Evolutionary conservation across 1,139 yeast species (phyloP).

Genomic region (Candida dubliniensis): DNA sequence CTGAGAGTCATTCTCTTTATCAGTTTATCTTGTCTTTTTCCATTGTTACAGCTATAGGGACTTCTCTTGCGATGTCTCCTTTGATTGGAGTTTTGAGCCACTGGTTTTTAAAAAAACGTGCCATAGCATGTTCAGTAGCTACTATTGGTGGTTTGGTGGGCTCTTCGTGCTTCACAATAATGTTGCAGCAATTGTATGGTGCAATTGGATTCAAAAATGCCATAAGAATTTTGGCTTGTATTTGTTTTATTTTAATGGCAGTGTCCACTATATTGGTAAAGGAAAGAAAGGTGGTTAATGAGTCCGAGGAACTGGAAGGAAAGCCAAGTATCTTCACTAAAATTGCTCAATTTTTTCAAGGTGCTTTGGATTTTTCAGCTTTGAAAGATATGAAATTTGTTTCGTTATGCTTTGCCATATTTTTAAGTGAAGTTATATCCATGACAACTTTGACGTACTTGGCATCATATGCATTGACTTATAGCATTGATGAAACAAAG

Average conservation of each 20-base stretch:
- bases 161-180: conserved; percentile 57
- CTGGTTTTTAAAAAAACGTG: conserved; percentile 58
- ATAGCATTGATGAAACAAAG: conserved; percentile 39
- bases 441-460: conserved; percentile 53
- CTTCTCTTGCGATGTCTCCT: conserved; percentile 59
- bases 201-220: conserved; percentile 63
- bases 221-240: conserved; percentile 54
- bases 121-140: conserved; percentile 55
- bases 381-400: conserved; percentile 42
- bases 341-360: conserved; percentile 20
- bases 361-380: conserved; percentile 40
- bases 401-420: conserved; percentile 42
- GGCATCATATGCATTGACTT: conserved; percentile 49
- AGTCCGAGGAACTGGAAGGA: not conserved
- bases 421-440: conserved; percentile 48
- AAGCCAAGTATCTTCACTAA: not conserved
- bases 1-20: conserved; percentile 50
- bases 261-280: conserved; percentile 41
- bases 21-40: conserved; percentile 64
- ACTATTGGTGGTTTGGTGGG: conserved; percentile 66
- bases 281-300: conserved; percentile 30
- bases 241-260: conserved; percentile 40
- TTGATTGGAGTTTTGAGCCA: conserved; percentile 60
- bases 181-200: conserved; percentile 48
- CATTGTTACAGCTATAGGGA: conserved; percentile 55